These are phyloP conservation scores for Metarhizium robertsii DNA, from an alignment of 2,329 filamentous ascomycete species.

Conservation along the genomic window DNA sequence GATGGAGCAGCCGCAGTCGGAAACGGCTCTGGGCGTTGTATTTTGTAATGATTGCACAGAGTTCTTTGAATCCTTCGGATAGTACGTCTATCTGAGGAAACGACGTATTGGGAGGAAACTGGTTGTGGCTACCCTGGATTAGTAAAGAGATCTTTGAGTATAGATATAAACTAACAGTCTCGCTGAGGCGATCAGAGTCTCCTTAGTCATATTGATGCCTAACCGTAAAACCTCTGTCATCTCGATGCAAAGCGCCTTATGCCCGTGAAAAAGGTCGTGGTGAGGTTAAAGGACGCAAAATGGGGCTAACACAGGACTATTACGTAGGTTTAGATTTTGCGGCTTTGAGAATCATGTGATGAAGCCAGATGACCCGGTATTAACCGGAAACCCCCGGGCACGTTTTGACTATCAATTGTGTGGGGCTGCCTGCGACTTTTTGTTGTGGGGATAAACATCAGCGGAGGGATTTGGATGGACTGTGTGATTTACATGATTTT, in stretches of 20 bases:
- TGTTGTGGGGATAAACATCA: background rate
- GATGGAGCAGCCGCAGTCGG: too few species aligned
- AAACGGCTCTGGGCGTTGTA: too few species aligned
- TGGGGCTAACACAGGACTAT: background rate
- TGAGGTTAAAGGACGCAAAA: background rate
- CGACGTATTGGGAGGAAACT: background rate
- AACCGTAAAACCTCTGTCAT: background rate
- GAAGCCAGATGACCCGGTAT: too few species aligned
- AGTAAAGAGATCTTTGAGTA: background rate
- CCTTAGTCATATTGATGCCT: background rate
- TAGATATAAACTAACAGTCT: background rate
- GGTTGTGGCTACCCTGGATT: background rate
- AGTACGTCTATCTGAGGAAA: background rate
- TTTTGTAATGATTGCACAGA: too few species aligned
- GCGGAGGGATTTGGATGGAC: background rate
- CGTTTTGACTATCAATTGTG: background rate
- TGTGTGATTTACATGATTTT: background rate
- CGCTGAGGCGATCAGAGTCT: background rate
- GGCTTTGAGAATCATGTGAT: too few species aligned
- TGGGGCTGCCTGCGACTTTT: background rate
- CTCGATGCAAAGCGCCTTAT: background rate
- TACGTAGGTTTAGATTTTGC: too few species aligned
- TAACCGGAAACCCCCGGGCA: too few species aligned
- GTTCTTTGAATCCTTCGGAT: background rate
- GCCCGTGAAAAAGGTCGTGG: background rate